Conservation (phyloP, 2,329 filamentous ascomycete species). For the Amylocarpus encephaloides region DNA sequence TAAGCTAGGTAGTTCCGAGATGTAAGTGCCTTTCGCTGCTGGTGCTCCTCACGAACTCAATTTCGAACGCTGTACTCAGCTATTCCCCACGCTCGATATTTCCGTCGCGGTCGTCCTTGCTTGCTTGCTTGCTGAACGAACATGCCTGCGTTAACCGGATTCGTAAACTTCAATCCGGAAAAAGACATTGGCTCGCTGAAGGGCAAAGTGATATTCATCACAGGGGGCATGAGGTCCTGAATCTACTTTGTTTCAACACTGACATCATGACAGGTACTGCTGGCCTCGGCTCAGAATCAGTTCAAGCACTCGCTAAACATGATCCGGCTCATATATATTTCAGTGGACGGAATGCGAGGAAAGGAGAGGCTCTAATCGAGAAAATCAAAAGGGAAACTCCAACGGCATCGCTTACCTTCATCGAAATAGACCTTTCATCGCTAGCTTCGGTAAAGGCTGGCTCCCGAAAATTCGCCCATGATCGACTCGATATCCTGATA, state of each 20-base stretch:
- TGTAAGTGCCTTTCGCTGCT: too few relatives aligned
- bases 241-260: background rate
- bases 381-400: slow-evolving; percentile 30
- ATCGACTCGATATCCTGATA: slow-evolving; percentile 39
- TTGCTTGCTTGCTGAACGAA: background rate
- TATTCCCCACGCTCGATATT: background rate
- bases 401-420: slow-evolving; percentile 28
- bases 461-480: slow-evolving; percentile 31
- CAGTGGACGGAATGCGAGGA: slow-evolving; percentile 33
- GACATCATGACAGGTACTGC: slow-evolving; percentile 19
- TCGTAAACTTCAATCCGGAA: slow-evolving; percentile 11
- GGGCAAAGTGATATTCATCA: slow-evolving; percentile 18
- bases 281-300: slow-evolving; percentile 40
- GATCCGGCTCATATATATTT: slow-evolving; percentile 35
- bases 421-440: slow-evolving; percentile 40
- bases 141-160: background rate
- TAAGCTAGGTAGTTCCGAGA: too few relatives aligned
- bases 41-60: too few relatives aligned
- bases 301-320: slow-evolving; percentile 36
- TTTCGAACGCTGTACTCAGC: background rate
- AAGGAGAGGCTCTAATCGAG: slow-evolving; percentile 33
- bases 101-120: too few relatives aligned
- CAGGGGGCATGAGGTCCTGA: slow-evolving; percentile 8
- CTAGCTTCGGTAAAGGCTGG: slow-evolving; percentile 39
- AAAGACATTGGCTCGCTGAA: slow-evolving; percentile 14